Evolutionary conservation across 495 filamentous ascomycete genomes (phyloP).

Genomic region (Talaromyces stipitatus): DNA sequence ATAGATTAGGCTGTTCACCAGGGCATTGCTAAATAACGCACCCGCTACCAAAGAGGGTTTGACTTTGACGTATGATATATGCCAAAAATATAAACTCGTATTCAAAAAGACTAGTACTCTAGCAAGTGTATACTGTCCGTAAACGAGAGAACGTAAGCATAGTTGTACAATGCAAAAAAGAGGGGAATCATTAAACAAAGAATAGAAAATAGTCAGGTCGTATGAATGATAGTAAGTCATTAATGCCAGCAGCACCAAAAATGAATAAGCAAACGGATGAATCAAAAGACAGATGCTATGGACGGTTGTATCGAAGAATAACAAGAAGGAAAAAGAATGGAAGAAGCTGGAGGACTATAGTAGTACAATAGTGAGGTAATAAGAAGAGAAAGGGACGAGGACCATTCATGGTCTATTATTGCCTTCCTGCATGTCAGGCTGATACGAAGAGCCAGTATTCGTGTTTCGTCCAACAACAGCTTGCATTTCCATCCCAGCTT

Average conservation of each 20-base stretch:
- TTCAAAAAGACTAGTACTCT: not conserved
- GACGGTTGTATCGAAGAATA: not conserved
- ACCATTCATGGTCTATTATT: not conserved
- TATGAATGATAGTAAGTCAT: not conserved
- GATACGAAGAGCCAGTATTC: not conserved
- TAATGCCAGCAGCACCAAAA: not conserved
- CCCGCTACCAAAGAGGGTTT: not conserved
- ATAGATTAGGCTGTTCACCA: too few species aligned
- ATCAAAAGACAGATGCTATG: not conserved
- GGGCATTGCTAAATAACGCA: too few species aligned
- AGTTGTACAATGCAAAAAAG: not conserved
- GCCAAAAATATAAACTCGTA: not conserved
- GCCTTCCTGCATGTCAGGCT: not conserved
- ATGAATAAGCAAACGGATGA: not conserved
- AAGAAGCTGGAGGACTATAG: not conserved
- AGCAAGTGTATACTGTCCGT: not conserved
- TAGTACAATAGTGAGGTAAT: not conserved
- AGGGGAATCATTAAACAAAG: conserved; percentile 2
- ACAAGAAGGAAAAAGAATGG: not conserved
- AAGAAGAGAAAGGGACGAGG: not conserved
- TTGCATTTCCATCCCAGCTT: conserved; percentile 55
- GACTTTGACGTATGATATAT: not conserved
- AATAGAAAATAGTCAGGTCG: not conserved
- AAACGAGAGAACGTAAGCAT: conserved; percentile 4
- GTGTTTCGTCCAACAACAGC: conserved; percentile 21